Evolutionary conservation across 257 asterid species (phyloP).

Genomic region (Penstemon barbatus): DNA sequence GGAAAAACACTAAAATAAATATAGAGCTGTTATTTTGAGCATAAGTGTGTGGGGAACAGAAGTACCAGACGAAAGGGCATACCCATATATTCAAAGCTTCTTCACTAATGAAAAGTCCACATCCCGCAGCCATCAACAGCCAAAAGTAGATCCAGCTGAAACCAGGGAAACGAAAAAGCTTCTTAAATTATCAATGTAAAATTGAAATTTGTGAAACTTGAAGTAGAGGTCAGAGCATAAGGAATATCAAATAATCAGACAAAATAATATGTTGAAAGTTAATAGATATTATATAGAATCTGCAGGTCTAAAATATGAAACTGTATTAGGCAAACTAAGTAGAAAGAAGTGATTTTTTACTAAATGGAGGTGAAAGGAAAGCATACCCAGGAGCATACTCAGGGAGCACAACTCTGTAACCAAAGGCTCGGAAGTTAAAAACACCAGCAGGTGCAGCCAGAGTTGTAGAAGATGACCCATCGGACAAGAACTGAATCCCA

Average conservation of each 20-base stretch:
- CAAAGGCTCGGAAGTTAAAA: conserved; percentile 71
- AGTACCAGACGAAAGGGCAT: conserved; percentile 46
- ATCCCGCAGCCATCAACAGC: conserved; percentile 92
- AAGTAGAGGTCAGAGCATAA: background rate
- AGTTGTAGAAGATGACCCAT: conserved; percentile 45
- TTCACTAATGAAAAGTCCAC: conserved; percentile 82
- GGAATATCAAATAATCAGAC: conserved; percentile 4
- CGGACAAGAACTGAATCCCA: conserved; percentile 52
- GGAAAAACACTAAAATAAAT: conserved; percentile 20
- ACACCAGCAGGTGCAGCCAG: conserved; percentile 44
- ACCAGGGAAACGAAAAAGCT: conserved; percentile 23
- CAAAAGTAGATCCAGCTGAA: conserved; percentile 92
- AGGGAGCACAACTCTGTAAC: conserved; percentile 69
- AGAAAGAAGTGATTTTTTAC: background rate
- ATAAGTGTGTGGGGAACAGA: conserved; percentile 35
- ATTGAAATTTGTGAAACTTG: background rate
- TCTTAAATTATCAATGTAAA: background rate
- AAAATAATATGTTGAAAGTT: background rate
- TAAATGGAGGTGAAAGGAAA: background rate
- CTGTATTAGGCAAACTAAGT: conserved; percentile 11
- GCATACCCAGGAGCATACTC: conserved; percentile 79
- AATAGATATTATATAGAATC: background rate
- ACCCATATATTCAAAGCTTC: conserved; percentile 94
- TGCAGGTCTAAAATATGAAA: conserved; percentile 10
- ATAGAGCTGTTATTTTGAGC: conserved; percentile 26